These are phyloP conservation scores for Ceratorhiza oryzae-sativae DNA, from an alignment of 1,284 basidiomycete genomes.

Conservation along the genomic window DNA sequence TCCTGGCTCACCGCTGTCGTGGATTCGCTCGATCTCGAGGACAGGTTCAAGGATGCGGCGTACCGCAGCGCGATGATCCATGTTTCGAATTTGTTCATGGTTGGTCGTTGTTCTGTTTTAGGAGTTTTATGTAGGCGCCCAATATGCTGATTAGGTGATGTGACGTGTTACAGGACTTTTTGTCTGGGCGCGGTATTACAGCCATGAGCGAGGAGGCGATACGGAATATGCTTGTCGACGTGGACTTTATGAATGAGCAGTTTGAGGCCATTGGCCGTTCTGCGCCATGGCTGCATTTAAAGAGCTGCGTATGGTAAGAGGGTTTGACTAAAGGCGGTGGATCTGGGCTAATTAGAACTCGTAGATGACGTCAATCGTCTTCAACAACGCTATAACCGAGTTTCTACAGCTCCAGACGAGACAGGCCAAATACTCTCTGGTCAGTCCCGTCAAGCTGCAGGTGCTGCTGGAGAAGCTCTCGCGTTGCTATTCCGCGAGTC, in stretches of 20 bases:
- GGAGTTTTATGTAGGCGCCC: conserved; percentile 6
- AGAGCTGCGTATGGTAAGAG: conserved; percentile 79
- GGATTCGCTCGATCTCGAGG: conserved; percentile 87
- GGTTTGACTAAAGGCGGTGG: conserved; percentile 31
- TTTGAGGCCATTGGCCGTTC: conserved; percentile 74
- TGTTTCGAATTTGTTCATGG: conserved; percentile 88
- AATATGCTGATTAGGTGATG: conserved; percentile 16
- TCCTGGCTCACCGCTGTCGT: conserved; percentile 97
- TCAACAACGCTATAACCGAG: conserved; percentile 76
- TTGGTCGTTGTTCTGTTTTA: conserved; percentile 52
- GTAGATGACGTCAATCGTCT: conserved; percentile 79
- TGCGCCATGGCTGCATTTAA: conserved; percentile 75
- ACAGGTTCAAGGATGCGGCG: conserved; percentile 84
- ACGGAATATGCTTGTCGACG: conserved; percentile 80
- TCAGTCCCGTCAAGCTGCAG: conserved; percentile 65
- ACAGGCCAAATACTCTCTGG: conserved; percentile 71
- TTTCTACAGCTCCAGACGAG: conserved; percentile 80
- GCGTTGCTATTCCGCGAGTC: conserved; percentile 67
- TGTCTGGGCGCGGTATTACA: conserved; percentile 76
- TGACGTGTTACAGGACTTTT: conserved; percentile 65
- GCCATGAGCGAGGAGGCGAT: conserved; percentile 89
- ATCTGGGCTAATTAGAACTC: conserved; percentile 19
- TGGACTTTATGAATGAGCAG: conserved; percentile 85
- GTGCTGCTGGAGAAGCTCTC: conserved; percentile 53
- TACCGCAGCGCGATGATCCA: conserved; percentile 86